Evolutionary conservation across 495 filamentous ascomycete species (phyloP), one percentile per base, ranked within the genome.

Genomic region (Neurospora sp.): DNA sequence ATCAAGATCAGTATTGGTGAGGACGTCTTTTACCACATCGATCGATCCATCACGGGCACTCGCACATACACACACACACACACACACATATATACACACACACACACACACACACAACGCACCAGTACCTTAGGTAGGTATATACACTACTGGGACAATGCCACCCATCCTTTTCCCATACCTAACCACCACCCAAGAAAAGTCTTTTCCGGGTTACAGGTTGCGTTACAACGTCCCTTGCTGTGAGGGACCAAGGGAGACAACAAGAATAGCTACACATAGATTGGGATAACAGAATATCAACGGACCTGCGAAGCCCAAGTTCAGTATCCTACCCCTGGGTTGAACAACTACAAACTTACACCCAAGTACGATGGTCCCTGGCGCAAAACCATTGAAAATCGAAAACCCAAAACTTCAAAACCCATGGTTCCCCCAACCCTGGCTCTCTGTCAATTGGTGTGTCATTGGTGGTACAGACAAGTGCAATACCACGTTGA

Each of bases 251-350:
- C n/a, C 0, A 35, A 10, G 11, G 72, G 41, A 44, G 41, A 73
- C 46, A 37, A 73, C 46, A 37, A 71, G 39, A 73, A 73, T 73
- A 73, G 72, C 72, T 73, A 71, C 69, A 71, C 22, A 71, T 71
- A 73, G 7, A 73, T 59, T 59, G 48, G 48, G 27, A 31, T 31
- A 31, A 31, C 27, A 31, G 3, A 31, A 31, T 4, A 31, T 31
- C 27, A 31, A 31, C 27, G 27, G 27, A 31, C 27, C 27, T 31
- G 27, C 27, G 27, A 31, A 31, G 27, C 27, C 27, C 27, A 31
- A 31, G 27, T 31, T 31, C 27, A 31, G 27, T 31, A 31, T 31
- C 27, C 27, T 31, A 31, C 27, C 27, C 27, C 27, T 31, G 27
- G 27, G 27, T 31, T 31, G 12, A 11, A 48, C 4, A 4, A 48